These are phyloP conservation scores for Starmerella bombicola DNA, from an alignment of 805 yeast species.

Conservation along the genomic window DNA sequence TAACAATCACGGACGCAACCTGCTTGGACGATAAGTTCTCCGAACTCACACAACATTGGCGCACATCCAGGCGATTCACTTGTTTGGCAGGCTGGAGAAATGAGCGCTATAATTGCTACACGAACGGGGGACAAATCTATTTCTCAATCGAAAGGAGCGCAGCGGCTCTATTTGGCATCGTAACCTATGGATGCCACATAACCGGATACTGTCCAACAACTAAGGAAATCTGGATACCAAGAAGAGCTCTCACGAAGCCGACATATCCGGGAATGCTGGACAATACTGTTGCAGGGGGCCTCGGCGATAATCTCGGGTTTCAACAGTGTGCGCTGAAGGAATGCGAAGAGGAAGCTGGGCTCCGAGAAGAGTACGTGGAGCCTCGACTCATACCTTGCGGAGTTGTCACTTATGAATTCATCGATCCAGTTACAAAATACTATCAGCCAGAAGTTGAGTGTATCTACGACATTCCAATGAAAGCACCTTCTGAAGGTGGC, in stretches of 20 bases:
- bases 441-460: slow-evolving; percentile 85
- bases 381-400: slow-evolving; percentile 43
- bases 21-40: slow-evolving; percentile 13
- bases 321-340: slow-evolving; percentile 75
- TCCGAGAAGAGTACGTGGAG: slow-evolving; percentile 41
- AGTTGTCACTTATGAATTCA: slow-evolving; percentile 45
- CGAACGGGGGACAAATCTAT: slow-evolving; percentile 44
- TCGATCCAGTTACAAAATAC: slow-evolving; percentile 38
- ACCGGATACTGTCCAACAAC: slow-evolving; percentile 45
- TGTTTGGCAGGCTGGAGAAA: slow-evolving; percentile 55
- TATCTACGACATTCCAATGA: slow-evolving; percentile 56
- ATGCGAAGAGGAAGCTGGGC: slow-evolving; percentile 81
- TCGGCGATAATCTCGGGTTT: slow-evolving; percentile 67
- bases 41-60: slow-evolving; percentile 22
- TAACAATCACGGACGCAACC: slow-evolving; percentile 5
- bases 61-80: slow-evolving; percentile 18
- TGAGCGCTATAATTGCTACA: slow-evolving; percentile 66
- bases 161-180: slow-evolving; percentile 69
- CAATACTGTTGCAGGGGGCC: slow-evolving; percentile 90
- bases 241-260: slow-evolving; percentile 61
- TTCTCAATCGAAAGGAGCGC: slow-evolving; percentile 67
- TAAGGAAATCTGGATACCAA: slow-evolving; percentile 61
- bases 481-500: slow-evolving; percentile 20
- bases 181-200: slow-evolving; percentile 81
- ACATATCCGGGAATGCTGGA: slow-evolving; percentile 89